Conservation (phyloP, 495 filamentous ascomycete genomes). For the Aspergillus saccharolyticus region DNA sequence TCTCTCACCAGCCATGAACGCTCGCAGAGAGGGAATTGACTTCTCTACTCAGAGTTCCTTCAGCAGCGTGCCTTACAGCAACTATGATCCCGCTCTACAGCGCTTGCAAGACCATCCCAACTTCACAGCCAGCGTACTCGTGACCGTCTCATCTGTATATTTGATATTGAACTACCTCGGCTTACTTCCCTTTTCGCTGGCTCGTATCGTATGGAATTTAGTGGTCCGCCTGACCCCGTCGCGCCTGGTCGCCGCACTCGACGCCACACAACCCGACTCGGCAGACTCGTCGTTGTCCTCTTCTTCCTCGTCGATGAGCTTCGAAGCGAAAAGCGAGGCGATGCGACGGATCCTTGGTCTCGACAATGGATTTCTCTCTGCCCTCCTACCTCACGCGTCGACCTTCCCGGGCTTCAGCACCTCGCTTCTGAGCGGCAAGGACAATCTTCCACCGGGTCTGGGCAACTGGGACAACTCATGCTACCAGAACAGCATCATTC, state of each 20-base stretch:
- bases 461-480: conserved; percentile 94
- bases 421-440: conserved; percentile 34
- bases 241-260: conserved; percentile 54
- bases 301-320: conserved; percentile 19
- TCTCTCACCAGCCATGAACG: conserved; percentile 36
- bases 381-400: conserved; percentile 43
- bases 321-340: conserved; percentile 56
- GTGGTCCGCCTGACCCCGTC: conserved; percentile 58
- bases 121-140: conserved; percentile 20
- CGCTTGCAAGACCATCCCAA: conserved; percentile 25
- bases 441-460: conserved; percentile 62
- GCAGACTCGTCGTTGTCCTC: conserved; percentile 17
- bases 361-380: conserved; percentile 48
- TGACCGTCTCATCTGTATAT: conserved; percentile 23
- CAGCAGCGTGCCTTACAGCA: conserved; percentile 23
- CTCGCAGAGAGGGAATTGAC: conserved; percentile 32
- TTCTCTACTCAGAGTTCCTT: conserved; percentile 31
- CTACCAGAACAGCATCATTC: conserved; percentile 94
- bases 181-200: conserved; percentile 25
- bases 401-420: conserved; percentile 39
- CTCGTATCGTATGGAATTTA: conserved; percentile 51
- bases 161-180: conserved; percentile 29
- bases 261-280: conserved; percentile 33
- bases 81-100: conserved; percentile 32
- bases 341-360: conserved; percentile 64